Conservation (phyloP, 352 stramenopile genomes). For the Pythium pyrilobum region DNA sequence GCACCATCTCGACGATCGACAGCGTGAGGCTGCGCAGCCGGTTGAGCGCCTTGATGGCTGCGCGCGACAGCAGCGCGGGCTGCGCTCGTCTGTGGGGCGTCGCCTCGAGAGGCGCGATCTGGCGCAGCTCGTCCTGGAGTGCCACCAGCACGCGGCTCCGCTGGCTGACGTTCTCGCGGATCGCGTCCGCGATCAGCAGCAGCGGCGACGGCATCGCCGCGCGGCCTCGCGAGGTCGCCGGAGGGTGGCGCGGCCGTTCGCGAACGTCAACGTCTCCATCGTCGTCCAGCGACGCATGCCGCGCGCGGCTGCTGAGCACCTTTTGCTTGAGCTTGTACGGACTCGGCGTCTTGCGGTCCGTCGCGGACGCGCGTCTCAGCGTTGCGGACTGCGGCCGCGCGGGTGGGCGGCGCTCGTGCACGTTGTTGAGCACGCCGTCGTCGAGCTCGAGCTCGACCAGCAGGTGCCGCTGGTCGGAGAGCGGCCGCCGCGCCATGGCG, state of each 20-base stretch:
- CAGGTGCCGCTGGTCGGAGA: conserved; percentile 24
- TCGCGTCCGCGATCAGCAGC: conserved; percentile 36
- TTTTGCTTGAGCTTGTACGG: conserved; percentile 65
- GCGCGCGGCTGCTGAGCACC: conserved; percentile 37
- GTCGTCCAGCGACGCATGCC: not conserved
- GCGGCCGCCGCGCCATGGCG: conserved; percentile 12
- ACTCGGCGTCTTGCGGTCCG: conserved; percentile 30
- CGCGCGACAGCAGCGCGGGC: conserved; percentile 23
- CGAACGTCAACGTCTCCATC: not conserved
- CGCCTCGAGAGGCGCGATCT: not conserved
- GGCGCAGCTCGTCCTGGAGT: conserved; percentile 19
- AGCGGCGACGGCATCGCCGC: conserved; percentile 11
- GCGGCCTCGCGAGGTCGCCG: not conserved
- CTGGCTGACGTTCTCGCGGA: conserved; percentile 42
- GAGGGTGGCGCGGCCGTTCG: not conserved
- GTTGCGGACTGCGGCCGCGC: conserved; percentile 13
- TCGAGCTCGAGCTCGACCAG: conserved; percentile 67
- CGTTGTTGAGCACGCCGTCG: conserved; percentile 16
- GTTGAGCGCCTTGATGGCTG: conserved; percentile 51
- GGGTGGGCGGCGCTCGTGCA: not conserved
- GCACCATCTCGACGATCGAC: conserved; percentile 54
- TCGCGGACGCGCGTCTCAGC: not conserved
- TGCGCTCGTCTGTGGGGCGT: not conserved
- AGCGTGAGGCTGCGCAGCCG: conserved; percentile 52
- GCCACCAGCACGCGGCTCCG: conserved; percentile 41